Percentiles rank a stretch among this genome's conserved stretches.
These are phyloP conservation scores for Cryptosporidium sp. DNA, from an alignment of 169 alveolate species.

Conservation along the genomic window DNA sequence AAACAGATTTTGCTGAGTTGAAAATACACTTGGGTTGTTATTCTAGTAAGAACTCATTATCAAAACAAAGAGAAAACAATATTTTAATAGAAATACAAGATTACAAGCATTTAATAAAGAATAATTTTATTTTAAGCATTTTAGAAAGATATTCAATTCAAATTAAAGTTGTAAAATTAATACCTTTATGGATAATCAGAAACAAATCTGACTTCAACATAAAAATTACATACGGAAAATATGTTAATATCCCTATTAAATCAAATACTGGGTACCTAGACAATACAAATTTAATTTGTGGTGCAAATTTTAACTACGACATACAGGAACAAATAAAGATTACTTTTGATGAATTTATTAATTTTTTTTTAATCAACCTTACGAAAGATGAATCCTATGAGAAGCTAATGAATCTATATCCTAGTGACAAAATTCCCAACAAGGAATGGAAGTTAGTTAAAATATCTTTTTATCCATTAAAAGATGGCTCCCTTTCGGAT, in stretches of 20 bases:
- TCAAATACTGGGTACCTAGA: constrained; percentile 21
- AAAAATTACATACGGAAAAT: neutral
- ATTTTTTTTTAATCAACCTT: neutral
- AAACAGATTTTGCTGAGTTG: neutral
- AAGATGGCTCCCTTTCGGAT: neutral
- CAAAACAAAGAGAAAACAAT: neutral
- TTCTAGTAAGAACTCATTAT: neutral
- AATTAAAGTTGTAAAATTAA: neutral
- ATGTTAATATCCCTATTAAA: neutral
- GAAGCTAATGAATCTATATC: constrained; percentile 15
- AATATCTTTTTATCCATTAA: constrained; percentile 2
- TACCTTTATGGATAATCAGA: constrained; percentile 11
- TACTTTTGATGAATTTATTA: neutral
- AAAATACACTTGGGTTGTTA: neutral
- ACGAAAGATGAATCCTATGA: neutral
- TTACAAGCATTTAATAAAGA: neutral
- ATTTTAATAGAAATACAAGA: neutral
- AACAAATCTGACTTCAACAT: constrained; percentile 18
- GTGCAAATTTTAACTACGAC: neutral
- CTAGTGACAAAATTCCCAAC: neutral
- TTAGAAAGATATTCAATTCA: neutral
- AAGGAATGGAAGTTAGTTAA: constrained; percentile 5
- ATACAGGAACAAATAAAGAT: constrained; percentile 8
- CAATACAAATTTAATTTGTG: neutral
- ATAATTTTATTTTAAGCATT: neutral